Evolutionary conservation across 331 rosid species (phyloP).

Genomic region (Quercus phellos): DNA sequence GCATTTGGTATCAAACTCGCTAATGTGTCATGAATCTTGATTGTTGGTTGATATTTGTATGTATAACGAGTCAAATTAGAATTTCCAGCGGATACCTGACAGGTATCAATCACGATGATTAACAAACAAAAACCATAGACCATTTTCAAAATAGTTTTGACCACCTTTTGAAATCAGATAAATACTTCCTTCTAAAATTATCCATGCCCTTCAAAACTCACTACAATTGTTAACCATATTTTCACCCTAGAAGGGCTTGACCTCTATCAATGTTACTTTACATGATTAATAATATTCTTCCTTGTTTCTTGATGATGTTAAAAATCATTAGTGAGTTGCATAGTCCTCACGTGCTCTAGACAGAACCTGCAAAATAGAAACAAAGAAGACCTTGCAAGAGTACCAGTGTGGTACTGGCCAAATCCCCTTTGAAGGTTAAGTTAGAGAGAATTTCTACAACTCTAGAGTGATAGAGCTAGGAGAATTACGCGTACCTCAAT

Average conservation of each 20-base stretch:
- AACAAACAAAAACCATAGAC: neutral
- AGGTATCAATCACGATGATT: neutral
- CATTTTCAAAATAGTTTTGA: neutral
- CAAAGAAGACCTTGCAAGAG: no score
- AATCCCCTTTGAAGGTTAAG: no score
- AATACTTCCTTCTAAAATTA: neutral
- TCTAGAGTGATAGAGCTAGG: no score
- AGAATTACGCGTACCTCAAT: no score
- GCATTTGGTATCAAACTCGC: neutral
- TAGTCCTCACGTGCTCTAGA: no score
- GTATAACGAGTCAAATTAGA: neutral
- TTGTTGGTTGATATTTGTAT: neutral
- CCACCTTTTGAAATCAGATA: neutral
- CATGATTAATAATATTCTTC: slow-evolving; percentile 1
- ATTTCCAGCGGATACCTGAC: neutral
- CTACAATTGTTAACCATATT: neutral
- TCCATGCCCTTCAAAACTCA: neutral
- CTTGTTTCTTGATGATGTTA: neutral
- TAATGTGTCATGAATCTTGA: neutral
- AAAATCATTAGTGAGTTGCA: no score
- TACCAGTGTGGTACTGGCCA: no score
- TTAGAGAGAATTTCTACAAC: no score
- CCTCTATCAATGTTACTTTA: neutral
- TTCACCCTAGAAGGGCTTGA: neutral
- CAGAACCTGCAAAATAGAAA: fast-evolving